Conservation (phyloP, 495 filamentous ascomycete species). For the Daldinia decipiens region DNA sequence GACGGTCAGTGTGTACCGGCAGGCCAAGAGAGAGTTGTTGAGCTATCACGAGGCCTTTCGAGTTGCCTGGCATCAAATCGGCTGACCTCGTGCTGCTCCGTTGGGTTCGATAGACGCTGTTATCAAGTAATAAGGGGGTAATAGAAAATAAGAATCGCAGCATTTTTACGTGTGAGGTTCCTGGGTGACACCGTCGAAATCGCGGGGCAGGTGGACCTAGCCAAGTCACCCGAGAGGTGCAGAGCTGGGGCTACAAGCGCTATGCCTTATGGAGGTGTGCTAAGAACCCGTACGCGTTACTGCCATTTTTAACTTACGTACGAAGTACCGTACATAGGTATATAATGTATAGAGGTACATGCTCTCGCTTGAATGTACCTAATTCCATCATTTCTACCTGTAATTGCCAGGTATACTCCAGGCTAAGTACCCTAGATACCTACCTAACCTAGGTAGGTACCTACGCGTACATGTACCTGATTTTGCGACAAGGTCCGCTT, state of each 20-base stretch:
- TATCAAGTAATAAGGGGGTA: slow-evolving; percentile 53
- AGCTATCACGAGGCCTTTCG: slow-evolving; percentile 46
- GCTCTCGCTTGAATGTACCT: neutral
- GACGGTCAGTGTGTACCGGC: slow-evolving; percentile 25
- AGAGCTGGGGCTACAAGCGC: slow-evolving; percentile 38
- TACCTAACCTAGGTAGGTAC: no score
- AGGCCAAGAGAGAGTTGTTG: slow-evolving; percentile 34
- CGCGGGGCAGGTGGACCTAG: slow-evolving; percentile 41
- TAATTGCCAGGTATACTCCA: neutral
- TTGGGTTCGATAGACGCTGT: slow-evolving; percentile 43
- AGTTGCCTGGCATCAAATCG: slow-evolving; percentile 47
- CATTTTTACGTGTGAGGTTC: slow-evolving; percentile 43
- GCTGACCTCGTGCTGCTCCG: slow-evolving; percentile 47
- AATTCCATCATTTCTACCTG: slow-evolving; percentile 2
- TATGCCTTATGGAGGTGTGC: slow-evolving; percentile 24
- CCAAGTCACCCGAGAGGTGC: slow-evolving; percentile 44
- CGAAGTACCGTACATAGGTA: slow-evolving; percentile 24
- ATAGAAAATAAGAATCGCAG: slow-evolving; percentile 44
- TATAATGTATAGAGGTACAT: slow-evolving; percentile 9
- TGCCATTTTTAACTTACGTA: slow-evolving; percentile 28
- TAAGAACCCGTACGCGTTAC: slow-evolving; percentile 19
- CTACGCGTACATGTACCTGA: neutral
- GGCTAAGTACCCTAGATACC: neutral
- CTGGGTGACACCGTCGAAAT: slow-evolving; percentile 38
- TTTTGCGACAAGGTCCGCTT: neutral